Conservation (phyloP, 1,284 basidiomycete species). For the Melampsora americana region DNA sequence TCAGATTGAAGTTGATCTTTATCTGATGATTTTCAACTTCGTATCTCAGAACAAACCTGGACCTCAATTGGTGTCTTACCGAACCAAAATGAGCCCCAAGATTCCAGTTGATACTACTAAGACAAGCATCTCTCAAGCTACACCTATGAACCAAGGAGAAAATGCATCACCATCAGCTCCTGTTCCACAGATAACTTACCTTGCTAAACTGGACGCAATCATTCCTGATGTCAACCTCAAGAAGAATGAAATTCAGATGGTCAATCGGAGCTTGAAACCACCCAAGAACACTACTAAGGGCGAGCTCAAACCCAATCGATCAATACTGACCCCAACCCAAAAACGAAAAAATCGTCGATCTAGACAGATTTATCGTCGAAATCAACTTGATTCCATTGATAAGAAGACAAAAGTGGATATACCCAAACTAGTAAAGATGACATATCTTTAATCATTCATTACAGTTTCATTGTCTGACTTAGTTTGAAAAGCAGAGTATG, state of each 20-base stretch:
- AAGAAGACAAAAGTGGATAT: neutral
- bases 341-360: neutral
- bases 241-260: neutral
- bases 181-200: neutral
- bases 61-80: neutral
- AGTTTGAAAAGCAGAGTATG: no score
- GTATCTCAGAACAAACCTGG: neutral
- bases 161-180: neutral
- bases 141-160: neutral
- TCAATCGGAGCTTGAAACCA: neutral
- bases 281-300: neutral
- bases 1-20: neutral
- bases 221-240: neutral
- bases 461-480: no score
- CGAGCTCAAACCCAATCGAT: neutral
- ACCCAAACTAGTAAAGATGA: slow-evolving; percentile 3
- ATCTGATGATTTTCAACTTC: neutral
- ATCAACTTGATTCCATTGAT: neutral
- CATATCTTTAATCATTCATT: neutral
- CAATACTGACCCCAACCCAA: neutral
- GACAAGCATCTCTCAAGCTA: neutral
- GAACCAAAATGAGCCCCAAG: neutral
- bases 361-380: neutral
- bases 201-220: neutral
- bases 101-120: neutral